Conservation (phyloP, 768 basidiomycete genomes). For the Agaricus sinodeliciosus region DNA sequence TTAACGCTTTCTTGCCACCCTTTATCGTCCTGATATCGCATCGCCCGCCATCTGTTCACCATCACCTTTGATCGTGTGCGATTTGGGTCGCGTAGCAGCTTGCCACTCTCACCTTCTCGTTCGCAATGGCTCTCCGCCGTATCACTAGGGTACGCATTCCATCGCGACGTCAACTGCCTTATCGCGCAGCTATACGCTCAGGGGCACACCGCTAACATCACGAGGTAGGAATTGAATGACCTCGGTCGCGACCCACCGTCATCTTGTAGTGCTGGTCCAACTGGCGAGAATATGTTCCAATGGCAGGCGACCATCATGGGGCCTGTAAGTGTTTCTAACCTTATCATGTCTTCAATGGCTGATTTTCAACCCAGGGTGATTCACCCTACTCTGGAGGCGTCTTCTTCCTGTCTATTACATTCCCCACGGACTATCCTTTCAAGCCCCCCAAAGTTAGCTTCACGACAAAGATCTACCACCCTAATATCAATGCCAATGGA, state of each 20-base stretch:
- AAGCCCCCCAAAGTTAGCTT: conserved; percentile 99
- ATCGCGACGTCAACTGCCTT: neutral
- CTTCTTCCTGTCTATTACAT: conserved; percentile 93
- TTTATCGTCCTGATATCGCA: conserved; percentile 29
- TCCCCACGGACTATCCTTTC: conserved; percentile 99
- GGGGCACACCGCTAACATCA: conserved; percentile 11
- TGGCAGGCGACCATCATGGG: conserved; percentile 99
- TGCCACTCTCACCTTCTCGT: conserved; percentile 22
- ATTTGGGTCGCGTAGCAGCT: conserved; percentile 29
- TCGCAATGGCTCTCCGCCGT: conserved; percentile 92
- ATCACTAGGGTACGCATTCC: conserved; percentile 85
- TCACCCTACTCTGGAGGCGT: conserved; percentile 99
- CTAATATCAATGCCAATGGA: conserved; percentile 99
- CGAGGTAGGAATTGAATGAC: conserved; percentile 88
- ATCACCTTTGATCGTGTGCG: conserved; percentile 36
- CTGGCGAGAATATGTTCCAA: conserved; percentile 97
- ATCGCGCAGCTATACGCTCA: conserved; percentile 12
- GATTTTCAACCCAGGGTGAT: conserved; percentile 58
- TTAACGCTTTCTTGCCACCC: neutral
- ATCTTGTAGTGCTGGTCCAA: conserved; percentile 98
- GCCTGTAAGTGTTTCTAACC: conserved; percentile 53
- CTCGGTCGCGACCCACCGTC: conserved; percentile 99
- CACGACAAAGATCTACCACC: conserved; percentile 99
- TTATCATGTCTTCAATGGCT: conserved; percentile 21
- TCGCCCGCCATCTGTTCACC: conserved; percentile 14